phyloP scores from a whole-genome alignment of 2,329 filamentous ascomycete species.

The Neodidymelliopsis sp. region DNA sequence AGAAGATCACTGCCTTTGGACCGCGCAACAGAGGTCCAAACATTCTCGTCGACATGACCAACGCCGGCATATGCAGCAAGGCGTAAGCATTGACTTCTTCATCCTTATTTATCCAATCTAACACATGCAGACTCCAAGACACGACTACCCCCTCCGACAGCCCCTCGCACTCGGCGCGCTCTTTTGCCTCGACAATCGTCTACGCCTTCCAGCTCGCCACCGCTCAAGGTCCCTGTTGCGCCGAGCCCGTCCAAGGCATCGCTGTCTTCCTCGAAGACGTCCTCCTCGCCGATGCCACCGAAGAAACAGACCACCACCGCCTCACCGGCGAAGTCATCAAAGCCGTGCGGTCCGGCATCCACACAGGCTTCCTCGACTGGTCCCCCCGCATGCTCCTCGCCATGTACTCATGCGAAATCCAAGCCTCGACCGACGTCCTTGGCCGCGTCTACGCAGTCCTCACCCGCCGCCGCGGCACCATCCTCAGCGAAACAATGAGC shows the following conservation, averaged over 20 bases:
- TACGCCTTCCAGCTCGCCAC: slow-evolving; percentile 96
- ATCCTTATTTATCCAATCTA: background rate
- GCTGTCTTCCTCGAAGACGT: slow-evolving; percentile 90
- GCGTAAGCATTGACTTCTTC: slow-evolving; percentile 63
- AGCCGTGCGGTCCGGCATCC: slow-evolving; percentile 82
- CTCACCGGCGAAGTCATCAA: slow-evolving; percentile 94
- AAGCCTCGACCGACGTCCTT: slow-evolving; percentile 93
- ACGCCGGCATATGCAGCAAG: slow-evolving; percentile 73
- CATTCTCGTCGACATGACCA: slow-evolving; percentile 83
- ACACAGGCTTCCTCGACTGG: slow-evolving; percentile 91
- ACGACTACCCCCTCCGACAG: slow-evolving; percentile 38
- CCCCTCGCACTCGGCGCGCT: slow-evolving; percentile 62
- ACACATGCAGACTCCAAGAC: slow-evolving; percentile 2
- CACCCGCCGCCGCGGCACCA: slow-evolving; percentile 88
- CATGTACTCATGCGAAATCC: slow-evolving; percentile 98
- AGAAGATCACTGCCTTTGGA: slow-evolving; percentile 89
- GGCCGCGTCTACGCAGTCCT: slow-evolving; percentile 97
- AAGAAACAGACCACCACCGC: slow-evolving; percentile 71
- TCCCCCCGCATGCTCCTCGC: slow-evolving; percentile 92
- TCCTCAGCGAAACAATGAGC: slow-evolving; percentile 89
- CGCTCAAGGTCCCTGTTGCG: slow-evolving; percentile 86
- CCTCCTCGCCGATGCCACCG: slow-evolving; percentile 63
- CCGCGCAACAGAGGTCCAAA: slow-evolving; percentile 87
- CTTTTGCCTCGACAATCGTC: slow-evolving; percentile 87
- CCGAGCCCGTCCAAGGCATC: slow-evolving; percentile 91